Conservation (phyloP, 2,329 filamentous ascomycete genomes). For the Fusarium phyllophilum region DNA sequence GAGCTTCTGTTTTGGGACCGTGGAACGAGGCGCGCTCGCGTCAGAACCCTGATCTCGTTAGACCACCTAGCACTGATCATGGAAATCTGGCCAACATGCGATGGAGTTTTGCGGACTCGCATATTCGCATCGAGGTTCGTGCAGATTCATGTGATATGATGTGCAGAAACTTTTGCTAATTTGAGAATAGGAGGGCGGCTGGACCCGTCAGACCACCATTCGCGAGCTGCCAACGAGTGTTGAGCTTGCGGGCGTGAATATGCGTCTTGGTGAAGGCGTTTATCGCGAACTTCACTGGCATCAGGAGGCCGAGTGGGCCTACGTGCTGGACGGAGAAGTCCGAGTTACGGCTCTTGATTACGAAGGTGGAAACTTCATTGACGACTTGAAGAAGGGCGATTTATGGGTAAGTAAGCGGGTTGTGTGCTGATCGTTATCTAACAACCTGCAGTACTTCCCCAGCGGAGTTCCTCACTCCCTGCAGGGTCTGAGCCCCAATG, state of each 20-base stretch:
- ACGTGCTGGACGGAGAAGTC: slow-evolving; percentile 75
- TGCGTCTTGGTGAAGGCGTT: slow-evolving; percentile 77
- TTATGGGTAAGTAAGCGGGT: slow-evolving; percentile 56
- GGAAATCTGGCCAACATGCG: slow-evolving; percentile 77
- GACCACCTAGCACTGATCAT: slow-evolving; percentile 78
- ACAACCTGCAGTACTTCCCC: slow-evolving; percentile 70
- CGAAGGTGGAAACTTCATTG: slow-evolving; percentile 80
- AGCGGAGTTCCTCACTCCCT: slow-evolving; percentile 81
- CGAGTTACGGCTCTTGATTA: slow-evolving; percentile 79
- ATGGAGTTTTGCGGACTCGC: slow-evolving; percentile 75
- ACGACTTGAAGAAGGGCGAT: slow-evolving; percentile 80
- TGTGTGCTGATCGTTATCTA: fast-evolving
- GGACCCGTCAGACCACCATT: slow-evolving; percentile 78
- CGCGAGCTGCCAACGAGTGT: slow-evolving; percentile 71
- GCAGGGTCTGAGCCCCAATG: slow-evolving; percentile 75
- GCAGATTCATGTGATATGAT: neutral
- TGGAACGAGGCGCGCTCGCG: slow-evolving; percentile 74
- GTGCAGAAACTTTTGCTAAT: neutral
- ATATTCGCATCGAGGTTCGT: slow-evolving; percentile 69
- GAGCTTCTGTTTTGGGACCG: slow-evolving; percentile 74
- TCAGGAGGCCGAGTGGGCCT: slow-evolving; percentile 83
- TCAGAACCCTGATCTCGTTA: slow-evolving; percentile 76
- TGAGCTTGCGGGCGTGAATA: slow-evolving; percentile 82
- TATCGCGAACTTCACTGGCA: slow-evolving; percentile 86
- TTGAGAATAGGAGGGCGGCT: slow-evolving; percentile 71